Evolutionary conservation across 352 stramenopile genomes (phyloP).

Genomic region (Globisporangium rhizosaccharum): DNA sequence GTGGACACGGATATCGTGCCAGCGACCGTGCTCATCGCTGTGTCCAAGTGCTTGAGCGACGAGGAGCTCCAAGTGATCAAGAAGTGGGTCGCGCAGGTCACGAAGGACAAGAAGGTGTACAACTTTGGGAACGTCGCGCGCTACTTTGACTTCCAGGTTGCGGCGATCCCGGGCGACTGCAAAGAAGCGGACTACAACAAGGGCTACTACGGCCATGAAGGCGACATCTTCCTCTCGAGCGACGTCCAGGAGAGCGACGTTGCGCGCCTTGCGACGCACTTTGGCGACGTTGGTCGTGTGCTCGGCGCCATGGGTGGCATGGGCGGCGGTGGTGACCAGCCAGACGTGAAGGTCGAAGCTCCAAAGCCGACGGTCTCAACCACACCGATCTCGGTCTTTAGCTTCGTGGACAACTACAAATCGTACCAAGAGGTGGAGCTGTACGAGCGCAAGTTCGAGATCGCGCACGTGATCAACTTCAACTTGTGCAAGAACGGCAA

Average conservation of each 20-base stretch:
- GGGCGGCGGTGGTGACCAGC: not conserved
- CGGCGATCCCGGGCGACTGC: conserved; percentile 31
- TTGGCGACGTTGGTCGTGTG: conserved; percentile 7
- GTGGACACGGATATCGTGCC: conserved; percentile 7
- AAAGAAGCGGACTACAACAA: conserved; percentile 14
- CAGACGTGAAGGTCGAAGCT: not conserved
- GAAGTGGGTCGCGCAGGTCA: conserved; percentile 31
- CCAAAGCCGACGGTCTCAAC: not conserved
- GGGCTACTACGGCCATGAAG: conserved; percentile 6
- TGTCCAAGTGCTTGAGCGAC: conserved; percentile 53
- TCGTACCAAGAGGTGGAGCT: conserved; percentile 9
- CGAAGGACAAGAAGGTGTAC: conserved; percentile 15
- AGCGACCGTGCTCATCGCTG: conserved; percentile 32
- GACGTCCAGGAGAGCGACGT: conserved; percentile 9
- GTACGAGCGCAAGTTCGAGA: conserved; percentile 13
- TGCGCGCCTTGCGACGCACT: not conserved
- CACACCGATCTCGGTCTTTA: conserved; percentile 7
- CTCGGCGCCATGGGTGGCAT: conserved; percentile 1
- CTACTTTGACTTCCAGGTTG: conserved; percentile 4
- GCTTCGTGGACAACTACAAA: conserved; percentile 11
- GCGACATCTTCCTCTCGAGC: conserved; percentile 3
- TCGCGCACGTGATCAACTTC: conserved; percentile 12
- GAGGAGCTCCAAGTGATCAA: conserved; percentile 28
- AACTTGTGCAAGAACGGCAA: conserved; percentile 16
- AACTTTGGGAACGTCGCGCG: conserved; percentile 12